Evolutionary conservation across 257 asterid species (phyloP).

Genomic region (Jacaranda mimosifolia): DNA sequence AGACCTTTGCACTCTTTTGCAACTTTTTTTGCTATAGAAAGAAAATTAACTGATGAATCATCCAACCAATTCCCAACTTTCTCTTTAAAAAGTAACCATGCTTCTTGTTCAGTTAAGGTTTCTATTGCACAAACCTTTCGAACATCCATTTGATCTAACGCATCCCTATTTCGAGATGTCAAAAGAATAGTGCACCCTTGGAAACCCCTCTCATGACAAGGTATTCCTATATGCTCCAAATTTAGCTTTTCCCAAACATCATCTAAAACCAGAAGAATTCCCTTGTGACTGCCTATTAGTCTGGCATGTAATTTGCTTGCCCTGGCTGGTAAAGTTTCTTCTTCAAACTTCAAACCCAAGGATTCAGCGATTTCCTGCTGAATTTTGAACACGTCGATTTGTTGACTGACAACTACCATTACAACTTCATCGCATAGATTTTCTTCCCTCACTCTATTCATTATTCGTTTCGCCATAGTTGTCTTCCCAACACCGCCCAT

Average conservation of each 20-base stretch:
- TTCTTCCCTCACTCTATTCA: not conserved
- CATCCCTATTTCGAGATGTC: slow-evolving; percentile 21
- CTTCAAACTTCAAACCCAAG: not conserved
- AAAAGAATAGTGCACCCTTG: slow-evolving; percentile 29
- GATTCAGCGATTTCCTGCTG: slow-evolving; percentile 6
- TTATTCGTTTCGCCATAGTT: not conserved
- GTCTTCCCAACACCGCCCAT: slow-evolving; percentile 9
- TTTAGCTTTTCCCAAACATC: slow-evolving; percentile 38
- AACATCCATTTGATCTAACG: slow-evolving; percentile 25
- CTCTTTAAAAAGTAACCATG: slow-evolving; percentile 38
- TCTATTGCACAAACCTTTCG: not conserved
- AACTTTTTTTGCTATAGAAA: slow-evolving; percentile 26
- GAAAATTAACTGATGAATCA: not conserved
- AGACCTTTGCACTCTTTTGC: slow-evolving; percentile 41
- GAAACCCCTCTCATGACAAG: not conserved
- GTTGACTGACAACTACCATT: slow-evolving; percentile 18
- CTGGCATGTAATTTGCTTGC: not conserved
- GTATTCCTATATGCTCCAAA: slow-evolving; percentile 20
- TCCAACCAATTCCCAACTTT: slow-evolving; percentile 21
- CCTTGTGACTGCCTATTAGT: not conserved
- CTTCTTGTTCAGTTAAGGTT: slow-evolving; percentile 33
- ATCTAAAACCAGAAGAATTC: slow-evolving; percentile 43
- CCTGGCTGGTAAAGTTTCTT: not conserved
- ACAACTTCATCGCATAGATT: slow-evolving; percentile 23
- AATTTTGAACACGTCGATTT: not conserved